These are phyloP conservation scores for Cryptococcus sp. DNA, from an alignment of 1,284 basidiomycete genomes.

Conservation along the genomic window DNA sequence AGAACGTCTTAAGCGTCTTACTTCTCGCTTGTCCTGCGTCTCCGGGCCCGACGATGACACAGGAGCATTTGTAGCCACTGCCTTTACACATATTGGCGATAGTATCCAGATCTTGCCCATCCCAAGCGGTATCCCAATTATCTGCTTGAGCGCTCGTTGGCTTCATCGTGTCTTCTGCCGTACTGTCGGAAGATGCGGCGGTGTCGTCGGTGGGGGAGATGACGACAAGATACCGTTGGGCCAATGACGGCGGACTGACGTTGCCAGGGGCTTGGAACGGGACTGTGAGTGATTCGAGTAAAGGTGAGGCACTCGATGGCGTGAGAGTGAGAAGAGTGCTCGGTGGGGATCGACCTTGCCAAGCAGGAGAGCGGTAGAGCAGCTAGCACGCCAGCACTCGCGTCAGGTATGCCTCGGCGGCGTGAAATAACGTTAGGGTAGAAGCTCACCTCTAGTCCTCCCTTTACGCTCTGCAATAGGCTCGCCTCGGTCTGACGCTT, in stretches of 20 bases:
- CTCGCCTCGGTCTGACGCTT: constrained; percentile 8
- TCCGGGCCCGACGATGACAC: constrained; percentile 11
- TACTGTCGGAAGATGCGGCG: background rate
- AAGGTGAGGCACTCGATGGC: constrained; percentile 11
- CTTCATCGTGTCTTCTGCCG: background rate
- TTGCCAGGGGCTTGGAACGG: background rate
- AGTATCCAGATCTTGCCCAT: constrained; percentile 17
- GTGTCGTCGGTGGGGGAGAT: constrained; percentile 5
- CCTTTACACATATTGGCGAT: constrained; percentile 9
- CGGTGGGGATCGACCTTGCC: constrained; percentile 10
- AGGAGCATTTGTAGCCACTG: constrained; percentile 17
- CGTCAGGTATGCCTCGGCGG: too few species aligned
- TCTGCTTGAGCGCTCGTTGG: background rate
- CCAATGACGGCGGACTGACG: background rate
- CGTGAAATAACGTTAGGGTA: background rate
- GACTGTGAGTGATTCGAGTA: constrained; percentile 12
- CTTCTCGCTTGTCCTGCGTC: constrained; percentile 2
- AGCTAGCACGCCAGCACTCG: constrained; percentile 3
- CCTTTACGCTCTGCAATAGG: constrained; percentile 15
- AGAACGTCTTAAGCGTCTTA: constrained; percentile 16
- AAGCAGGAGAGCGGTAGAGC: constrained; percentile 5
- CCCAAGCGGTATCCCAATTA: constrained; percentile 19
- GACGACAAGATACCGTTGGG: constrained; percentile 19
- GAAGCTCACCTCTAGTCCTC: constrained; percentile 21
- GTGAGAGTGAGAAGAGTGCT: constrained; percentile 19